These are phyloP conservation scores for Crithidia acanthocephali DNA, from an alignment of 208 protist genomes.

Conservation along the genomic window DNA sequence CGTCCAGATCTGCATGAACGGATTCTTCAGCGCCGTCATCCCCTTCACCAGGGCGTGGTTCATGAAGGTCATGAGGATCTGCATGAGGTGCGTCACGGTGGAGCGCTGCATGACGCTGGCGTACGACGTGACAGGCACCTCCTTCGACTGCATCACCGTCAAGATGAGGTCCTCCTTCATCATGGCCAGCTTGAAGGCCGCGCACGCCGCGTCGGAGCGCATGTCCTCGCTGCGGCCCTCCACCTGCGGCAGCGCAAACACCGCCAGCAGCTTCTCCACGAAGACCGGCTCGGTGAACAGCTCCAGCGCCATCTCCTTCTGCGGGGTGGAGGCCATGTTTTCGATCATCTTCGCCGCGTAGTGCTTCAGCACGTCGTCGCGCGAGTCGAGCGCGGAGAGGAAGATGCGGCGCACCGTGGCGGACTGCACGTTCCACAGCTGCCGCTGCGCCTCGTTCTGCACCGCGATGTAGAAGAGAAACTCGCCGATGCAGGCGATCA, in stretches of 20 bases:
- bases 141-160: conserved; percentile 50
- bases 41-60: conserved; percentile 65
- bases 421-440: conserved; percentile 61
- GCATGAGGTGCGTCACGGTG: conserved; percentile 55
- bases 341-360: conserved; percentile 92
- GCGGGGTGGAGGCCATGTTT: conserved; percentile 80
- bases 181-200: conserved; percentile 76
- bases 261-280: conserved; percentile 63
- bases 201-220: conserved; percentile 80
- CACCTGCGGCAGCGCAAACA: conserved; percentile 57
- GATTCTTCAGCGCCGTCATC: conserved; percentile 57
- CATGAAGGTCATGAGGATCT: conserved; percentile 83
- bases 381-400: conserved; percentile 48
- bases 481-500: conserved; percentile 87
- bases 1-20: conserved; percentile 50
- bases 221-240: conserved; percentile 78
- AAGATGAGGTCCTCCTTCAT: conserved; percentile 69
- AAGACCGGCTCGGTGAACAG: conserved; percentile 61
- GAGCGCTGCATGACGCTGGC: conserved; percentile 44
- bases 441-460: conserved; percentile 66
- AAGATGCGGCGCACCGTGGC: conserved; percentile 49
- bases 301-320: conserved; percentile 50
- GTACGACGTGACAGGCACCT: conserved; percentile 58
- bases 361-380: conserved; percentile 87
- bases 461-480: conserved; percentile 91